A percentile compares a stretch with the other conserved stretches of the same genome.
Evolutionary conservation across 108 stramenopile species (phyloP).

Genomic region (Pelagomonas calceolata): DNA sequence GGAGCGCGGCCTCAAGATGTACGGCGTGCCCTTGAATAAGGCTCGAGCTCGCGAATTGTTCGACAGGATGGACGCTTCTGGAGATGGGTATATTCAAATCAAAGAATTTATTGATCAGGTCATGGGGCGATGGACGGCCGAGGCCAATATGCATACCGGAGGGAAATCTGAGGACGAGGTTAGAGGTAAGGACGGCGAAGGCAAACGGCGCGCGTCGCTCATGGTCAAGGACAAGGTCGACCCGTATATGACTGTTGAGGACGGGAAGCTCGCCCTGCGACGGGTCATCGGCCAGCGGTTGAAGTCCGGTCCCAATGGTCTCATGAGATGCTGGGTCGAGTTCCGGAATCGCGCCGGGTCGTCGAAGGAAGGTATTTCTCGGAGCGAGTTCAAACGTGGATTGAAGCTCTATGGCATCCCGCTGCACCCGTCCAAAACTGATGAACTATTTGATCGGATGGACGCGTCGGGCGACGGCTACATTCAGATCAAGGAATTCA

Average conservation of each 20-base stretch:
- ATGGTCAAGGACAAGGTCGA: not conserved
- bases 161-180: not conserved
- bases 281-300: not conserved
- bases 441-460: slow-evolving; percentile 5
- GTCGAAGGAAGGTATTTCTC: not conserved
- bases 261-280: not conserved
- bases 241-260: not conserved
- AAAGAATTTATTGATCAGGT: not conserved
- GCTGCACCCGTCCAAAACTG: not conserved
- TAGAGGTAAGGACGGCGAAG: not conserved
- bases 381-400: not conserved
- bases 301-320: not conserved
- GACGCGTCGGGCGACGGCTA: slow-evolving; percentile 2
- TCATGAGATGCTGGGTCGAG: not conserved
- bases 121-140: not conserved
- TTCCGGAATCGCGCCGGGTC: not conserved
- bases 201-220: not conserved
- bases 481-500: slow-evolving; percentile 9
- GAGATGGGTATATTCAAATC: not conserved
- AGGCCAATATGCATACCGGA: not conserved
- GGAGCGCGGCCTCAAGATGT: not conserved
- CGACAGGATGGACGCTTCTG: not conserved
- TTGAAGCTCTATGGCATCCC: not conserved
- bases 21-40: not conserved
- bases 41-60: not conserved